These are phyloP conservation scores for Entomortierella parvispora DNA, from an alignment of 192 early-diverging fungal species.

Conservation along the genomic window DNA sequence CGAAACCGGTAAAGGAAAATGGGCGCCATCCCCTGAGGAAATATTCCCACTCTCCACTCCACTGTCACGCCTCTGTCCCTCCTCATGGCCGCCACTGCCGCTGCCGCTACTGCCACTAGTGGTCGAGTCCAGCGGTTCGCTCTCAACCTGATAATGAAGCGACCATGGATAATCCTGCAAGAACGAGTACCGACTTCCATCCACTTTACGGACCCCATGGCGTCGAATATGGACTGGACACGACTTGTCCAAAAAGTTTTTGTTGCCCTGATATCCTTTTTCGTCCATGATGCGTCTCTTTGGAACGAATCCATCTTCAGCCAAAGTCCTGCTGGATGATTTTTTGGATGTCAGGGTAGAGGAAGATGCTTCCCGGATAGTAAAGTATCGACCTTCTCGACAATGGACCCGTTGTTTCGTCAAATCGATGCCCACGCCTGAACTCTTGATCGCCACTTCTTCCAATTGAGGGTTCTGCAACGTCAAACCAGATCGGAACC, in stretches of 20 bases:
- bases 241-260: conserved; percentile 43
- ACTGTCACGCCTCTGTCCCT: neutral
- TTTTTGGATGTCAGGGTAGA: neutral
- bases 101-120: neutral
- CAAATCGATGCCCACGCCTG: neutral
- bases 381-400: conserved; percentile 9
- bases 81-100: neutral
- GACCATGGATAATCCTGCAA: conserved; percentile 38
- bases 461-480: conserved; percentile 43
- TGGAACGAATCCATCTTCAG: too few relatives aligned
- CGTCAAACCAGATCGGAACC: conserved; percentile 28
- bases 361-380: neutral
- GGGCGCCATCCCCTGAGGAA: neutral
- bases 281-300: conserved; percentile 10
- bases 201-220: conserved; percentile 12
- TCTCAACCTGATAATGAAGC: conserved; percentile 24
- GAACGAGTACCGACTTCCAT: conserved; percentile 31
- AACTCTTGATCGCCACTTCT: conserved; percentile 16
- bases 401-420: neutral
- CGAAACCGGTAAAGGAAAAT: too few relatives aligned
- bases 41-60: neutral
- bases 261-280: conserved; percentile 29
- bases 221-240: conserved; percentile 32
- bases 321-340: too few relatives aligned
- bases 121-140: neutral